Evolutionary conservation across 2,329 filamentous ascomycete species (phyloP), one percentile per base, ranked within the genome.

Genomic region (Trichoderma pleuroti): DNA sequence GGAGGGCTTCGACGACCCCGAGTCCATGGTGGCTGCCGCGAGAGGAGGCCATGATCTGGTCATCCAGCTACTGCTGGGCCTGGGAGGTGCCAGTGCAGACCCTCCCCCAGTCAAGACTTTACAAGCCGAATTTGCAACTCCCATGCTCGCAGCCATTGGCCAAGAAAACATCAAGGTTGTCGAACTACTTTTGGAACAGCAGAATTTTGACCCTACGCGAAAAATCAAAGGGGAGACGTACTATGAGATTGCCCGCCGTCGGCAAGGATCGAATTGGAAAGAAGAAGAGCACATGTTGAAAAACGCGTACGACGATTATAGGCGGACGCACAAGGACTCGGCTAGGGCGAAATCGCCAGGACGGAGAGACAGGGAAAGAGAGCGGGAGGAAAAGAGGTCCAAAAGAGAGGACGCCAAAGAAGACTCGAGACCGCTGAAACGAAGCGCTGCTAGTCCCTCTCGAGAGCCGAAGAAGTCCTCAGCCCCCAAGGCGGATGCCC

Each of bases 111-210:
- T 94, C 60, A 76, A 84, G 10, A 85, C 86, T 34, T 84, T 88
- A 71, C 84, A 86, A 32, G 82, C 86, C 54, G 94, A 96, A 70
- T 91, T 92, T 76, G 92, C 94, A 65, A 98, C 95, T 1, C 96
- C 96, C 1, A 97, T 99, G 85, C 87, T 98, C 46, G 94, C 94
- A 71, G 94, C 96, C 1, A 98, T 99, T 74, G 95, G 96, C 18
- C 92, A 95, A 75, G 89, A 90, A 73, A 96, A 97, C 76, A 87
- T 96, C 63, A 92, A 93, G 74, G 93, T 98, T 70, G 89, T 99
- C 57, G 88, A 92, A 70, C 83, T 97, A 12, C 86, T 98, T 9
- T 84, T 97, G 8, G 90, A 90, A 72, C 93, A 96, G 76, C 87
- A 88, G 61, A 83, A 83, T 18, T 98, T 98, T 78, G 91, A 99